phyloP scores from a whole-genome alignment of 805 yeast species.

The Hagleromyces aurorensis region DNA sequence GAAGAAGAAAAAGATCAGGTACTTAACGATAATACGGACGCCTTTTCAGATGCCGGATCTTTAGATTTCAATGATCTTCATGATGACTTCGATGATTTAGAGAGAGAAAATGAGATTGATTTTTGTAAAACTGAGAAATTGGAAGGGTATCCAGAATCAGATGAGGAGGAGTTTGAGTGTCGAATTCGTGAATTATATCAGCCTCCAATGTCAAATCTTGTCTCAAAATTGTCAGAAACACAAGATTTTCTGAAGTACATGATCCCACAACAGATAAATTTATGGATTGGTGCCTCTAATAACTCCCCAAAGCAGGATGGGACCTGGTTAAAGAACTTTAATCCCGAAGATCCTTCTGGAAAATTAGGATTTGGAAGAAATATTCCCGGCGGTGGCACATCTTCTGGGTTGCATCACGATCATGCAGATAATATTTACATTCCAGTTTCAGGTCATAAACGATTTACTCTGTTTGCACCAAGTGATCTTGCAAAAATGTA shows the following conservation, averaged over 20 bases:
- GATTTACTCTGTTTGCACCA: conserved; percentile 64
- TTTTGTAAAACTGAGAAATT: conserved; percentile 7
- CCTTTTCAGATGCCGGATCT: conserved; percentile 15
- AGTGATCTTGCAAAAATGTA: conserved; percentile 48
- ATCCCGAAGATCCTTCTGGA: conserved; percentile 15
- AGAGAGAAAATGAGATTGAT: conserved; percentile 19
- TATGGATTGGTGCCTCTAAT: conserved; percentile 56
- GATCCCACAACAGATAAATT: conserved; percentile 62
- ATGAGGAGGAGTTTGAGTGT: conserved; percentile 31
- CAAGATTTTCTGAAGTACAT: conserved; percentile 38
- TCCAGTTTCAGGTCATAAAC: conserved; percentile 49
- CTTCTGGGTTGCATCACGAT: conserved; percentile 74
- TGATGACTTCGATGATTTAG: conserved; percentile 25
- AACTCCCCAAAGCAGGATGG: conserved; percentile 8
- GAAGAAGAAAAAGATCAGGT: conserved; percentile 16
- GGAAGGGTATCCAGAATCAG: conserved; percentile 10
- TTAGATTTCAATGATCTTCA: conserved; percentile 17
- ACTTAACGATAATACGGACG: conserved; percentile 14
- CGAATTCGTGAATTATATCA: conserved; percentile 48
- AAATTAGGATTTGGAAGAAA: conserved; percentile 43
- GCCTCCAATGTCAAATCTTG: conserved; percentile 49
- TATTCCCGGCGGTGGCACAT: conserved; percentile 50
- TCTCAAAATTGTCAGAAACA: conserved; percentile 32
- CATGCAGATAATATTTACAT: conserved; percentile 72
- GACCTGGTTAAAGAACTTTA: conserved; percentile 14